Base-by-base conservation (phyloP, 805 yeast species). In the Trichomonascus vanleenenianus region DNA sequence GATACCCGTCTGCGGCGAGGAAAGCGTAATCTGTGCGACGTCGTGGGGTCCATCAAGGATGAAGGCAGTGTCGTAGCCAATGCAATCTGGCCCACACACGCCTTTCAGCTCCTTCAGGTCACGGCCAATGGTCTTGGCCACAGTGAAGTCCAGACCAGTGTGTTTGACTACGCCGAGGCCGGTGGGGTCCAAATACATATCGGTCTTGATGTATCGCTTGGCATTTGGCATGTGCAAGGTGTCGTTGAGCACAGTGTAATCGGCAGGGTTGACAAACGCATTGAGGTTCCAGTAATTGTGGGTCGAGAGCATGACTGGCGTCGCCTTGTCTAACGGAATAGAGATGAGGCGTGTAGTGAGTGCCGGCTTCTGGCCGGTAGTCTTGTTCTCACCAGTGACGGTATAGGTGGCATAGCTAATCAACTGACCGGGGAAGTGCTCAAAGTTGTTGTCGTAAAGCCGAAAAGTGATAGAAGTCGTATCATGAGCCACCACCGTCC, bases 241-340 rank as follows among this genome's bases (percentile, higher is more conserved):
- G 30, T 42, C 45, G 10, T 42, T 19, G 14, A 42, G 32, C n/a
- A 42, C 39, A 20, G 40, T 42, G 20, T 20, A 14, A 15, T 34
- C 30, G 5, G 18, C 30, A 5, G 27, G 27, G 31, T 16, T 27
- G 7, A 18, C 12, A 30, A 42, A 42, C 8, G 45, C 39, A 18
- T 35, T 35, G 30, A 42, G 20, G 30, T 42, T 42, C 45, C 45
- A 42, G 31, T 42, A 42, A 34, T 34, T 34, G 34, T 42, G 45
- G 32, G 38, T 42, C 2, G 45, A 33, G 19, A 42, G 45, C 45
- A 42, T 32, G 34, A 42, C 34, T 12, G 45, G 45, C 3, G 45
- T 42, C 16, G 39, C 18, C 20, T 42, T 18, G 25, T 42, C 45
- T 18, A 42, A 20, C 2, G 45, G 30, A 12, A 42, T 33, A n/a